These are phyloP conservation scores for Gonapodya sp. DNA, from an alignment of 192 early-diverging fungal species.

Conservation along the genomic window DNA sequence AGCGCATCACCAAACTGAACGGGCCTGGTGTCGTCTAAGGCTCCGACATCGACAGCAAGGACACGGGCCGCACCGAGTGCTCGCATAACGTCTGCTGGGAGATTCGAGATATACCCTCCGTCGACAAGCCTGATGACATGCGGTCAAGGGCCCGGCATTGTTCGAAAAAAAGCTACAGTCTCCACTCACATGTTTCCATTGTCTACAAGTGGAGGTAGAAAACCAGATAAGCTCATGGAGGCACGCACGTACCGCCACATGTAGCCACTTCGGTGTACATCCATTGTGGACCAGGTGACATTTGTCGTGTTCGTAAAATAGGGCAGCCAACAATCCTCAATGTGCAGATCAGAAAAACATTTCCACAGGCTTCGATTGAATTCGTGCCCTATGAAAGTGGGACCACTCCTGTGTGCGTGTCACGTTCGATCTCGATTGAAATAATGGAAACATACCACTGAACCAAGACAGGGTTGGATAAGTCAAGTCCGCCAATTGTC, in stretches of 20 bases:
- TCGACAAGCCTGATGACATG: conserved; percentile 95
- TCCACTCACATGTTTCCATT: conserved; percentile 70
- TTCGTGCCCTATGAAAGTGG: conserved; percentile 56
- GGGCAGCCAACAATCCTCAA: conserved; percentile 97
- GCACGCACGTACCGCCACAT: conserved; percentile 97
- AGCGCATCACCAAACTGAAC: conserved; percentile 84
- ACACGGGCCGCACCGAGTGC: conserved; percentile 58
- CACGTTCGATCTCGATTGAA: conserved; percentile 7
- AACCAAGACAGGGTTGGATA: conserved; percentile 89
- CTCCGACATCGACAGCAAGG: conserved; percentile 91
- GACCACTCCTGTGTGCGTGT: conserved; percentile 1
- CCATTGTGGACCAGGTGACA: conserved; percentile 90
- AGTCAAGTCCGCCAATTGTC: conserved; percentile 84
- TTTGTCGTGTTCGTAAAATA: conserved; percentile 94
- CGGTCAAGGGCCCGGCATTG: conserved; percentile 90
- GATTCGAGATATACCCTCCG: conserved; percentile 96
- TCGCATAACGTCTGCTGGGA: conserved; percentile 74
- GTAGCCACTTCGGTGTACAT: conserved; percentile 83
- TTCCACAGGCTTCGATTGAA: conserved; percentile 97
- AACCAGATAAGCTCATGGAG: conserved; percentile 94
- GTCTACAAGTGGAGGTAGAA: conserved; percentile 91
- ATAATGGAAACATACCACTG: conserved; percentile 41
- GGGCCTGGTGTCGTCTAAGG: conserved; percentile 85
- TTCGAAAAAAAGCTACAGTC: conserved; percentile 91
- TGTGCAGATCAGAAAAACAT: conserved; percentile 80